Percentiles rank a stretch among this genome's conserved stretches.
Conservation (phyloP, 2,329 filamentous ascomycete species). For the Botrytis paeoniae region DNA sequence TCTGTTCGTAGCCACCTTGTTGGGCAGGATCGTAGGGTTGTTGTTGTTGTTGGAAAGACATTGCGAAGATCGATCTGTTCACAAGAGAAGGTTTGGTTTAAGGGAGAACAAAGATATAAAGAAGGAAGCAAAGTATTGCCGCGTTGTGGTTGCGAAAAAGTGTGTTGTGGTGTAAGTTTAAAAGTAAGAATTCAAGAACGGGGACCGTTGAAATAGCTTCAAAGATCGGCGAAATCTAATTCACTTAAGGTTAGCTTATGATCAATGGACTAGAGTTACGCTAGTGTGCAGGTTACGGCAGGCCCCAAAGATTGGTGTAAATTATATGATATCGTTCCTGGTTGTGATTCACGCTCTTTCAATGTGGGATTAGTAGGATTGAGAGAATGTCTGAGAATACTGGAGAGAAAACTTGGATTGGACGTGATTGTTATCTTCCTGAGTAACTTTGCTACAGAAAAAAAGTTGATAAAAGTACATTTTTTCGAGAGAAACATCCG, state of each 20-base stretch:
- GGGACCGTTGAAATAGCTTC: constrained; percentile 8
- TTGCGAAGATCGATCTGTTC: background rate
- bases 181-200: constrained; percentile 15
- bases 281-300: constrained; percentile 14
- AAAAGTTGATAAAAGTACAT: background rate
- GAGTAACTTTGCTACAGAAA: background rate
- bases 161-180: constrained; percentile 13
- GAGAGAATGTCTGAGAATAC: background rate
- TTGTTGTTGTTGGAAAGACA: constrained; percentile 10
- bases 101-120: background rate
- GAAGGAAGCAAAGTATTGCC: background rate
- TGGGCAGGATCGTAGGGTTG: constrained; percentile 56
- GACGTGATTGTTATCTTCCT: background rate
- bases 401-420: background rate
- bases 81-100: background rate
- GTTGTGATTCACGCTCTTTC: background rate
- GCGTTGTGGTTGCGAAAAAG: background rate
- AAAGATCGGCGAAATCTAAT: constrained; percentile 13
- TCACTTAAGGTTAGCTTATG: constrained; percentile 18
- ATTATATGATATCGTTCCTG: background rate
- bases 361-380: background rate
- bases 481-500: background rate
- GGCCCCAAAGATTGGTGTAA: constrained; percentile 7
- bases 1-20: constrained; percentile 51
- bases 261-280: background rate